These are phyloP conservation scores for Scheffersomyces insectosa DNA, from an alignment of 1,139 yeast species.

Conservation along the genomic window DNA sequence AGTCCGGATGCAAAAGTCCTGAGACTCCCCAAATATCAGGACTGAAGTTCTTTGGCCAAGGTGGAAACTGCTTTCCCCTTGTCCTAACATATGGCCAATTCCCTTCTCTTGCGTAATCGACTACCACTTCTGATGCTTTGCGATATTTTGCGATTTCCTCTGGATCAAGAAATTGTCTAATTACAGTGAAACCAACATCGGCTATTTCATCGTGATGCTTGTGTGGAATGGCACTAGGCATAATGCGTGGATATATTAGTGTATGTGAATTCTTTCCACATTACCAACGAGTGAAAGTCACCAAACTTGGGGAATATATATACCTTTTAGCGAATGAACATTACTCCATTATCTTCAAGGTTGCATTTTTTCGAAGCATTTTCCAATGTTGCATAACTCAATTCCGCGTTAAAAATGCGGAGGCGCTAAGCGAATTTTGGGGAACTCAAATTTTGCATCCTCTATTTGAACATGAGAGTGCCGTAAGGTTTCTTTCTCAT, in stretches of 20 bases:
- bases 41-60: conserved; percentile 56
- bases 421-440: too few relatives aligned
- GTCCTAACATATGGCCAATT: conserved; percentile 56
- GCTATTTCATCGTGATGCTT: conserved; percentile 37
- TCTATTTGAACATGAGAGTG: too few relatives aligned
- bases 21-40: conserved; percentile 62
- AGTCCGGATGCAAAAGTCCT: conserved; percentile 52
- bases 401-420: too few relatives aligned
- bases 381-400: too few relatives aligned
- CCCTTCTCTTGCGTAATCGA: conserved; percentile 49
- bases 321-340: too few relatives aligned
- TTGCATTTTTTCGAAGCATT: too few relatives aligned
- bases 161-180: conserved; percentile 41
- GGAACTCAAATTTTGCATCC: too few relatives aligned
- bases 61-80: conserved; percentile 58
- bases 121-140: conserved; percentile 42
- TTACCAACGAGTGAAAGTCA: too few relatives aligned
- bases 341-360: too few relatives aligned
- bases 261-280: too few relatives aligned
- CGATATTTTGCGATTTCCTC: conserved; percentile 42
- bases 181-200: conserved; percentile 45
- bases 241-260: neutral
- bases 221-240: conserved; percentile 11
- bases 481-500: too few relatives aligned
- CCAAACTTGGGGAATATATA: too few relatives aligned